phyloP scores from a whole-genome alignment of 768 basidiomycete species.

The Lactarius indigo region DNA sequence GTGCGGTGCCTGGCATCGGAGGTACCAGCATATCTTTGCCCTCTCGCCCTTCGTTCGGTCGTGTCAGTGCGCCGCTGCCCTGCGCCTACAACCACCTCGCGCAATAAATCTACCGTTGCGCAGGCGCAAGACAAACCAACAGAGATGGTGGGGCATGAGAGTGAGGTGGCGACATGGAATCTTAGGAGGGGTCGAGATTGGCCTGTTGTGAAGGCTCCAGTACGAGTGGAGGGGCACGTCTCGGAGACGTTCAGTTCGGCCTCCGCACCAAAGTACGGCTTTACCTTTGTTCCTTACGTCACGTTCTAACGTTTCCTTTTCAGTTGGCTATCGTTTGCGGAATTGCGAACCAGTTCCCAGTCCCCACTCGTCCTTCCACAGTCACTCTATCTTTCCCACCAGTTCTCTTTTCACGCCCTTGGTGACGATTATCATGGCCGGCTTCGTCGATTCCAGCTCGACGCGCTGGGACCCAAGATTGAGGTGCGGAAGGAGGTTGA shows the following conservation, averaged over 20 bases:
- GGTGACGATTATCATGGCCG: constrained; percentile 78
- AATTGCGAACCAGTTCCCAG: constrained; percentile 69
- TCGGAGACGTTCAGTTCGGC: constrained; percentile 4
- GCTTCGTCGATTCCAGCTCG: constrained; percentile 60
- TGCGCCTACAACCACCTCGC: constrained; percentile 11
- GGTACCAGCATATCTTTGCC: constrained; percentile 63
- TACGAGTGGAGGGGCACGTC: constrained; percentile 20
- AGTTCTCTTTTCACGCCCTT: constrained; percentile 76
- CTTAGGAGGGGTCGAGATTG: constrained; percentile 50
- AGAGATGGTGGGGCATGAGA: constrained; percentile 39
- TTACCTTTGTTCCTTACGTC: constrained; percentile 4
- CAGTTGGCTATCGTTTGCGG: constrained; percentile 78
- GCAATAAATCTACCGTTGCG: constrained; percentile 32
- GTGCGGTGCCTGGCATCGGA: constrained; percentile 33
- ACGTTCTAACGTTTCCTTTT: background rate
- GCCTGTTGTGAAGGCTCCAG: constrained; percentile 46
- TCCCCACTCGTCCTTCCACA: constrained; percentile 61
- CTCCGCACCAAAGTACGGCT: constrained; percentile 20
- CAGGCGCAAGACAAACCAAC: constrained; percentile 36
- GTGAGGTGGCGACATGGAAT: constrained; percentile 61
- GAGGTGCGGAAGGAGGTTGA: constrained; percentile 72
- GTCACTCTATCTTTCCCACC: constrained; percentile 78
- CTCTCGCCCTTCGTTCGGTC: constrained; percentile 44
- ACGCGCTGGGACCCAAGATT: constrained; percentile 54
- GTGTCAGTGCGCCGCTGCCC: constrained; percentile 34